Evolutionary conservation across 495 filamentous ascomycete species (phyloP).

Genomic region (Tuber microsphaerosporum): DNA sequence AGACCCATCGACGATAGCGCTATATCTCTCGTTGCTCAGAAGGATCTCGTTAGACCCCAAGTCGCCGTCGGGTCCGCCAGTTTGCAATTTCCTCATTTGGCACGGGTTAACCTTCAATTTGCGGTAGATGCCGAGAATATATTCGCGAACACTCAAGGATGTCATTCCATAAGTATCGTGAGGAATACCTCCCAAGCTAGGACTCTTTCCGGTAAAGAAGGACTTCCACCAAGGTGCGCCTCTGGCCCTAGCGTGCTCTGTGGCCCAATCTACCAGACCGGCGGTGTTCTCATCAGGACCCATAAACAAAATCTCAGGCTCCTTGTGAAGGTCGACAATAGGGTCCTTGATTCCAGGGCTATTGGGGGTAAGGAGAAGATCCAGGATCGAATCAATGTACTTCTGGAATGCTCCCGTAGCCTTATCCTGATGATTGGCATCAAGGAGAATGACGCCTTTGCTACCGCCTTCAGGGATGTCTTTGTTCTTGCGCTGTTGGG

Average conservation of each 20-base stretch:
- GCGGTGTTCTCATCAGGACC: conserved; percentile 98
- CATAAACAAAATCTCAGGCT: conserved; percentile 96
- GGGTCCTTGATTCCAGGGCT: conserved; percentile 98
- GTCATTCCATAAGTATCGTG: conserved; percentile 98
- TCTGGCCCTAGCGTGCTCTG: conserved; percentile 77
- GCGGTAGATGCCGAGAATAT: conserved; percentile 91
- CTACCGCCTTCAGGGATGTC: conserved; percentile 99
- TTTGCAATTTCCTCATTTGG: conserved; percentile 85
- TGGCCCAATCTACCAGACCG: conserved; percentile 95
- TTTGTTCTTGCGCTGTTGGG: conserved; percentile 99
- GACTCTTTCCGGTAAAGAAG: conserved; percentile 98
- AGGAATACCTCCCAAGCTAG: conserved; percentile 89
- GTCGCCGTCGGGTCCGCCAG: conserved; percentile 93
- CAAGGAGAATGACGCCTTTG: conserved; percentile 93
- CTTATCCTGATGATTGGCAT: conserved; percentile 89
- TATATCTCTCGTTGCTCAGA: conserved; percentile 90
- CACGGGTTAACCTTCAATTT: conserved; percentile 82
- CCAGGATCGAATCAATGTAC: conserved; percentile 97
- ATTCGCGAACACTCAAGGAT: conserved; percentile 90
- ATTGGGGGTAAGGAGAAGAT: conserved; percentile 77
- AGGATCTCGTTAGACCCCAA: conserved; percentile 96
- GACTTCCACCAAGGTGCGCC: conserved; percentile 99
- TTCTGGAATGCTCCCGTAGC: conserved; percentile 89
- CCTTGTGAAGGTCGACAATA: conserved; percentile 87
- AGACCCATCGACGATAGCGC: conserved; percentile 79